A percentile compares a stretch with the other conserved stretches of the same genome.
Evolutionary conservation across 257 asterid genomes (phyloP).

Genomic region (Verbena officinalis): DNA sequence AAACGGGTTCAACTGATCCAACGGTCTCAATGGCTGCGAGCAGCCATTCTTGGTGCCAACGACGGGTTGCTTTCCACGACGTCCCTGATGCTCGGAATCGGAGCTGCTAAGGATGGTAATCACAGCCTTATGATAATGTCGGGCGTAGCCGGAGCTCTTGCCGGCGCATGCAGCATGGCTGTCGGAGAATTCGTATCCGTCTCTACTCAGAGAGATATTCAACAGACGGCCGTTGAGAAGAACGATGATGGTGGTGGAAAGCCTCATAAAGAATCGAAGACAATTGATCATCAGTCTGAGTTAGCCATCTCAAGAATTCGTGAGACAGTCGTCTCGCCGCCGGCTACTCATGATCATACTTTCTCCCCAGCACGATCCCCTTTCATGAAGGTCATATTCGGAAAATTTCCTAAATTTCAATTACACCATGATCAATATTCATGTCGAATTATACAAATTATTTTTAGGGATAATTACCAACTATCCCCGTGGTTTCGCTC

Average conservation of each 20-base stretch:
- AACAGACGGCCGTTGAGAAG: slow-evolving; percentile 7
- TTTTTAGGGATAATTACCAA: too few relatives aligned
- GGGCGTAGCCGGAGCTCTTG: slow-evolving; percentile 65
- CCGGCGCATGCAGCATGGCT: slow-evolving; percentile 80
- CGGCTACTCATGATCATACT: neutral
- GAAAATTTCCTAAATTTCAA: too few relatives aligned
- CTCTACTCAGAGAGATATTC: slow-evolving; percentile 62
- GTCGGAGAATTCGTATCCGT: slow-evolving; percentile 70
- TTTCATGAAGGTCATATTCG: slow-evolving; percentile 36
- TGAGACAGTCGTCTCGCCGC: too few relatives aligned
- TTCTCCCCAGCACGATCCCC: slow-evolving; percentile 44
- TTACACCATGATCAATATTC: too few relatives aligned
- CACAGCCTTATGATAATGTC: slow-evolving; percentile 48
- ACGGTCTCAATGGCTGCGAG: slow-evolving; percentile 70
- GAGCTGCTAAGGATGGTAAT: slow-evolving; percentile 65
- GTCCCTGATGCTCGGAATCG: slow-evolving; percentile 65
- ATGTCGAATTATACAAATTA: too few relatives aligned
- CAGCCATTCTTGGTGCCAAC: slow-evolving; percentile 73
- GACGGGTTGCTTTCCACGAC: slow-evolving; percentile 67
- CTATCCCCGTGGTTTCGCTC: too few relatives aligned
- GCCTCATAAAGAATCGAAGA: slow-evolving; percentile 9
- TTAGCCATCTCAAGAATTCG: neutral
- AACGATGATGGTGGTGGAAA: neutral
- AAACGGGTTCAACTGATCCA: slow-evolving; percentile 22
- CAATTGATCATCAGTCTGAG: neutral